Percentiles rank a stretch among this genome's conserved stretches.
Evolutionary conservation across 768 basidiomycete genomes (phyloP).

Genomic region (Ephemerocybe angulata): DNA sequence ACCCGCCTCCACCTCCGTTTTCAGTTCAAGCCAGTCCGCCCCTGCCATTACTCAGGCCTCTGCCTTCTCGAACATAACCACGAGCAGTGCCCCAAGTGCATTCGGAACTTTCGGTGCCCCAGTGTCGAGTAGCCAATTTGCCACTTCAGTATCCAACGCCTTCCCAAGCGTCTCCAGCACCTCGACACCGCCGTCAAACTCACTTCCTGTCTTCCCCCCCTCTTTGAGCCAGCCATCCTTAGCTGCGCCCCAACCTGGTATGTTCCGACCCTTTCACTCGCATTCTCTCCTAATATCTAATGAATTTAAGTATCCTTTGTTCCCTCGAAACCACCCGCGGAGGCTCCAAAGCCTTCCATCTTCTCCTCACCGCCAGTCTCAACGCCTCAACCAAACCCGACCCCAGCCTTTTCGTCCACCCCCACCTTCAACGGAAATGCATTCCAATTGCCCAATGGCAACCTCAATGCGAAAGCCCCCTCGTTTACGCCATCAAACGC

Average conservation of each 20-base stretch:
- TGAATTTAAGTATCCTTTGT: not conserved
- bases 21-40: constrained; percentile 8
- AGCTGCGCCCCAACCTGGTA: not conserved
- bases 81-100: not conserved
- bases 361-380: not conserved
- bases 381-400: not conserved
- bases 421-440: not conserved
- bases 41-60: constrained; percentile 9
- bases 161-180: not conserved
- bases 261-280: too few relatives aligned
- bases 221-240: not conserved
- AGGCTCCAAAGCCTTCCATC: not conserved
- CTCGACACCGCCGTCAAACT: constrained; percentile 2
- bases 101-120: constrained; percentile 10
- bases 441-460: constrained; percentile 1
- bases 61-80: constrained; percentile 1
- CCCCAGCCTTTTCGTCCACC: not conserved
- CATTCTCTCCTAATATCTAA: too few relatives aligned
- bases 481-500: not conserved
- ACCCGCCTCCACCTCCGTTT: constrained; percentile 10
- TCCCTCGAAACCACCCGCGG: not conserved
- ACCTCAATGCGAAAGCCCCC: not conserved
- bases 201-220: not conserved
- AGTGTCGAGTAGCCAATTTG: constrained; percentile 15
- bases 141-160: constrained; percentile 25